phyloP scores from a whole-genome alignment of 169 alveolate species.

The Plasmodium gallinaceum region DNA sequence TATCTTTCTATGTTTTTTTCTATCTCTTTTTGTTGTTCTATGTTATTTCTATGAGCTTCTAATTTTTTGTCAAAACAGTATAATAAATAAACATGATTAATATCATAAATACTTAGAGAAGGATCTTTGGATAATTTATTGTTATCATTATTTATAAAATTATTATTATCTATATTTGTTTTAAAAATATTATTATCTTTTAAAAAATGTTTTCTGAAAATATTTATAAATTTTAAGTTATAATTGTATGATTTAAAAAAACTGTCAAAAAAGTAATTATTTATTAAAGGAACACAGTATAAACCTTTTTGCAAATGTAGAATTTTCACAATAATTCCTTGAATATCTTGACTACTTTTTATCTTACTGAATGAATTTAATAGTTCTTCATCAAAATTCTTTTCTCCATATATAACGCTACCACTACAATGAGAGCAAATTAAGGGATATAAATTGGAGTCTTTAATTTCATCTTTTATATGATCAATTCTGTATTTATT shows the following conservation, averaged over 20 bases:
- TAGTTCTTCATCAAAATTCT: constrained; percentile 87
- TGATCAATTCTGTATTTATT: not conserved
- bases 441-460: constrained; percentile 75
- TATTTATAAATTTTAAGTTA: constrained; percentile 11
- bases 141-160: not conserved
- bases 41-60: constrained; percentile 40
- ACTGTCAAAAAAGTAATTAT: not conserved
- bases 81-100: constrained; percentile 56
- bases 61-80: constrained; percentile 67
- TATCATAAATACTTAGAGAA: constrained; percentile 24
- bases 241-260: constrained; percentile 24
- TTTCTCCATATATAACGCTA: constrained; percentile 94
- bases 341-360: constrained; percentile 91
- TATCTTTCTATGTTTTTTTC: constrained; percentile 22
- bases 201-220: constrained; percentile 18
- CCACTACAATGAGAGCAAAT: constrained; percentile 94
- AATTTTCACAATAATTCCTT: constrained; percentile 85
- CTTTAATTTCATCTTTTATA: not conserved
- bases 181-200: constrained; percentile 6
- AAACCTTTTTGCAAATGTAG: constrained; percentile 44
- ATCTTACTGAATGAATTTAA: constrained; percentile 89
- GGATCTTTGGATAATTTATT: not conserved
- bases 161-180: not conserved
- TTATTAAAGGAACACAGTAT: constrained; percentile 9
- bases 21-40: constrained; percentile 14